These are phyloP conservation scores for Aegilops umbellulata DNA, from an alignment of 176 grass and related monocot species.

Conservation along the genomic window DNA sequence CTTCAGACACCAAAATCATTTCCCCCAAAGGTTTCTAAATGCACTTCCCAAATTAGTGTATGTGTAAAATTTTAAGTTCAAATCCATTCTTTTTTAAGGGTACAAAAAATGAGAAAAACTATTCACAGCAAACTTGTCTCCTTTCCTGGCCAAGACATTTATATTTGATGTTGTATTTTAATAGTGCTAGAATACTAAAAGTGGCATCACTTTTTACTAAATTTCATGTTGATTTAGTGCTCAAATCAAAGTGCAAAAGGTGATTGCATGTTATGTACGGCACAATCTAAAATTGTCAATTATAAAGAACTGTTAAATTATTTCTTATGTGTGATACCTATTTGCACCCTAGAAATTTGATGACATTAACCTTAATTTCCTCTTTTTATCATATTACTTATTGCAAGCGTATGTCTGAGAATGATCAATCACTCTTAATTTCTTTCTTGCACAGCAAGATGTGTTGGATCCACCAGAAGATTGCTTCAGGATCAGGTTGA, in stretches of 20 bases:
- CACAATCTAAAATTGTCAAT: neutral
- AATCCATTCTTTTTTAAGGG: neutral
- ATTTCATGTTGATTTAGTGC: neutral
- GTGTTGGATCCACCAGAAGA: constrained; percentile 94
- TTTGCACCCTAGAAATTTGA: neutral
- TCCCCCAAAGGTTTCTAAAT: neutral
- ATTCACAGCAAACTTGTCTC: neutral
- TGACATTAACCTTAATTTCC: neutral
- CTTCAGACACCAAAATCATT: neutral
- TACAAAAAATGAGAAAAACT: neutral
- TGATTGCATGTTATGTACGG: no score
- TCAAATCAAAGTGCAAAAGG: neutral
- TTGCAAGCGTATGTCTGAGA: constrained; percentile 7
- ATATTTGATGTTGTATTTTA: neutral
- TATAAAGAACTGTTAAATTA: constrained; percentile 17
- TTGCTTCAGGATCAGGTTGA: constrained; percentile 97
- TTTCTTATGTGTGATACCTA: neutral
- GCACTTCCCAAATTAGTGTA: neutral
- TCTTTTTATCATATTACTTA: neutral
- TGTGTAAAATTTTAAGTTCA: neutral
- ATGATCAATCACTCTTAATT: constrained; percentile 2
- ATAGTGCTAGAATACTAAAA: neutral
- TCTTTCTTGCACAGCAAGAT: constrained; percentile 72
- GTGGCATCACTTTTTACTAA: neutral
- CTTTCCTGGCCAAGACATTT: neutral